These are phyloP conservation scores for Candida labiduridarum DNA, from an alignment of 1,139 yeast genomes.

Conservation along the genomic window DNA sequence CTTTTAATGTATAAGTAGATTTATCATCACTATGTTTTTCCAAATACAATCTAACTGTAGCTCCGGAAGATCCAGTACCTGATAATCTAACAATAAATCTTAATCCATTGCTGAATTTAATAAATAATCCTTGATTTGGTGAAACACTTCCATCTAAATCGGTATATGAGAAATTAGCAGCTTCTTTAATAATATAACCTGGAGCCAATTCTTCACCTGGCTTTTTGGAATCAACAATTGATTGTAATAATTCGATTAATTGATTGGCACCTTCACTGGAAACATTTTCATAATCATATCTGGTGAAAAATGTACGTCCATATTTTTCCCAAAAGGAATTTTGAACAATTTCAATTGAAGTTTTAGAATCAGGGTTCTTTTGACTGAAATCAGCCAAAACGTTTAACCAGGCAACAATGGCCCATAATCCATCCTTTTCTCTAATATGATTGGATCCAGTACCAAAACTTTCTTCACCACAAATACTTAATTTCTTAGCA, in stretches of 20 bases:
- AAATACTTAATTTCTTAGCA: conserved; percentile 87
- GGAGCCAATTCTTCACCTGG: conserved; percentile 48
- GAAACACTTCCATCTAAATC: conserved; percentile 95
- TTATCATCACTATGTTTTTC: conserved; percentile 78
- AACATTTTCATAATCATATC: conserved; percentile 92
- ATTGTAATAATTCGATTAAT: conserved; percentile 60
- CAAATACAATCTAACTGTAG: conserved; percentile 90
- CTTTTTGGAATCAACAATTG: conserved; percentile 35
- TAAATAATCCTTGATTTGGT: conserved; percentile 86
- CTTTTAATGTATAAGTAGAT: conserved; percentile 50
- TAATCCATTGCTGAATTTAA: conserved; percentile 79
- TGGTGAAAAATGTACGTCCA: conserved; percentile 97
- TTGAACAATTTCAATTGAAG: conserved; percentile 76
- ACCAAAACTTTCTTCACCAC: conserved; percentile 98
- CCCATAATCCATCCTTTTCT: conserved; percentile 98
- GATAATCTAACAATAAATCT: conserved; percentile 90
- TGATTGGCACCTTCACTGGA: conserved; percentile 73
- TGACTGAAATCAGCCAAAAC: conserved; percentile 80
- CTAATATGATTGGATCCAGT: conserved; percentile 97
- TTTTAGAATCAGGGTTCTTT: conserved; percentile 54
- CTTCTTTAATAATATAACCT: conserved; percentile 62
- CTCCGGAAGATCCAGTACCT: conserved; percentile 98
- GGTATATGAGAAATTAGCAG: conserved; percentile 89
- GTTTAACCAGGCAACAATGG: conserved; percentile 95
- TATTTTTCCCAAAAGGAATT: conserved; percentile 85